phyloP scores from a whole-genome alignment of 768 basidiomycete species.

The Pleurotus sapidus region DNA sequence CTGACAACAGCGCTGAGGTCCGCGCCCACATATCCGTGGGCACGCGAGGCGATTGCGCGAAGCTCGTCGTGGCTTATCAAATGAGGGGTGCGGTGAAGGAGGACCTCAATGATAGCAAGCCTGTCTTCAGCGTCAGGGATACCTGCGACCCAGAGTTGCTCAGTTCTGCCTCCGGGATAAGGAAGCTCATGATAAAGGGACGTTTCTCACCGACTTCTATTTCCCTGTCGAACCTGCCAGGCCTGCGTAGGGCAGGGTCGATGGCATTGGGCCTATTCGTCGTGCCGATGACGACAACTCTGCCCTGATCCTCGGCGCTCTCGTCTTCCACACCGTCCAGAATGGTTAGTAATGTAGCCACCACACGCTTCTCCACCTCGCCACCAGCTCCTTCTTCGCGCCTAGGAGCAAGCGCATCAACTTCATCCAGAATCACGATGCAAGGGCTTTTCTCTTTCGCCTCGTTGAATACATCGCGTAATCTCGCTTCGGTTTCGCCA shows the following conservation, averaged over 20 bases:
- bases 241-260: constrained; percentile 86
- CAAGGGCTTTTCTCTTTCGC: constrained; percentile 83
- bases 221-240: constrained; percentile 91
- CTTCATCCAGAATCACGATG: constrained; percentile 93
- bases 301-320: constrained; percentile 37
- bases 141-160: constrained; percentile 41
- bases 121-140: constrained; percentile 88
- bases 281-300: constrained; percentile 94
- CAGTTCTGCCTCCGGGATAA: not conserved
- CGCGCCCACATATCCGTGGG: constrained; percentile 97
- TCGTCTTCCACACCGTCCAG: constrained; percentile 85
- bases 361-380: constrained; percentile 95
- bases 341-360: constrained; percentile 90
- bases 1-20: constrained; percentile 91
- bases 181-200: constrained; percentile 4
- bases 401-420: constrained; percentile 91
- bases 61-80: constrained; percentile 60
- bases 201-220: constrained; percentile 80
- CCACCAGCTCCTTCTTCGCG: constrained; percentile 89
- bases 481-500: constrained; percentile 91
- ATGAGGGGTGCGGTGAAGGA: constrained; percentile 81
- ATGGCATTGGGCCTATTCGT: constrained; percentile 96
- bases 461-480: constrained; percentile 87
- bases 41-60: constrained; percentile 62
- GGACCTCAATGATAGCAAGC: constrained; percentile 80